These are phyloP conservation scores for Chaetomium sp. DNA, from an alignment of 2,329 filamentous ascomycete species.

Conservation along the genomic window DNA sequence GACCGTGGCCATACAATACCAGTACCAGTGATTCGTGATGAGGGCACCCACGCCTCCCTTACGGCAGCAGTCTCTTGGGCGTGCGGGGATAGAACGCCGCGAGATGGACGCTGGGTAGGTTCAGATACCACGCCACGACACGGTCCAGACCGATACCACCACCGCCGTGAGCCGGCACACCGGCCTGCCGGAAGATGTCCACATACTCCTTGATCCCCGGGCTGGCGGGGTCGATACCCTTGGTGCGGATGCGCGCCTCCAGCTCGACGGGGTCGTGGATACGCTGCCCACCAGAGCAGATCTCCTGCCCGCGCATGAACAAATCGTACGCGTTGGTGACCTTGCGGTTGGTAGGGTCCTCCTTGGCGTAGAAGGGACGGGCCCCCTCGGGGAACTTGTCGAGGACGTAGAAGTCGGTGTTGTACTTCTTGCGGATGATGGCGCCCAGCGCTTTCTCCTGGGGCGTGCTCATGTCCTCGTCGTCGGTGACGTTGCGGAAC, in stretches of 20 bases:
- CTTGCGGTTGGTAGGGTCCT: conserved; percentile 66
- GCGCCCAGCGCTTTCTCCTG: conserved; percentile 88
- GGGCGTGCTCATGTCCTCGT: conserved; percentile 78
- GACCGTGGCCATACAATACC: not conserved
- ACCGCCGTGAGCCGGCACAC: conserved; percentile 86
- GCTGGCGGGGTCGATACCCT: conserved; percentile 77
- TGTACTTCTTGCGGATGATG: conserved; percentile 83
- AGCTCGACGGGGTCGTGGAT: conserved; percentile 79
- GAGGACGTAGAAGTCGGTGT: conserved; percentile 94
- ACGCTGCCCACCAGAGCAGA: conserved; percentile 88
- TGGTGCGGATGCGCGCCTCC: conserved; percentile 72
- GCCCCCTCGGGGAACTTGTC: conserved; percentile 93
- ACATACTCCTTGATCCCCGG: conserved; percentile 87
- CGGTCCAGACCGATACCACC: conserved; percentile 89
- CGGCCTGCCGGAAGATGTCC: conserved; percentile 76
- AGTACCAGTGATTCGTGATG: not conserved
- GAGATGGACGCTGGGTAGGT: conserved; percentile 61
- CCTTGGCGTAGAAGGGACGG: conserved; percentile 90
- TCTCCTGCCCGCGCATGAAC: conserved; percentile 91
- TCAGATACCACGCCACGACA: conserved; percentile 69
- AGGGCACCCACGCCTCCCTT: conserved; percentile 25
- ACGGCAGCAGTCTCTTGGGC: conserved; percentile 61
- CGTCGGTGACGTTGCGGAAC: conserved; percentile 68
- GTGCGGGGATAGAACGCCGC: conserved; percentile 61
- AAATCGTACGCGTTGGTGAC: conserved; percentile 76